These are phyloP conservation scores for Pyronema omphalodes DNA, from an alignment of 495 filamentous ascomycete genomes.

Conservation along the genomic window DNA sequence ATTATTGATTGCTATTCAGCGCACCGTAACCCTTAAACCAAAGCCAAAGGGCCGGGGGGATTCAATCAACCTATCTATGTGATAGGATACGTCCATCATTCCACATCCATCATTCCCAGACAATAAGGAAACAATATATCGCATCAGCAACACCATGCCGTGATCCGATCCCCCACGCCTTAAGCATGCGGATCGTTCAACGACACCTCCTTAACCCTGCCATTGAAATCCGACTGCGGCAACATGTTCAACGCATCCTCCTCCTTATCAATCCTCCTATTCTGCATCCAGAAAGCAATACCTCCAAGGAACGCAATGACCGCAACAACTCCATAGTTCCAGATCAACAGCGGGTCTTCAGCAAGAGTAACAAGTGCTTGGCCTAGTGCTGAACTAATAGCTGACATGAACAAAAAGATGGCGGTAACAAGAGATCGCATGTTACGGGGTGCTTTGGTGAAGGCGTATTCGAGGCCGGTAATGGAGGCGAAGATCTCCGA, in stretches of 20 bases:
- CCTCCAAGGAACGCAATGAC: conserved; percentile 43
- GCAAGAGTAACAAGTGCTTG: conserved; percentile 47
- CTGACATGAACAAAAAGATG: conserved; percentile 49
- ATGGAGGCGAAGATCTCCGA: conserved; percentile 56
- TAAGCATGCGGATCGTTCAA: too few relatives aligned
- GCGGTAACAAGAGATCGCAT: conserved; percentile 58
- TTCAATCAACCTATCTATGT: too few relatives aligned
- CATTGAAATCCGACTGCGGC: conserved; percentile 27
- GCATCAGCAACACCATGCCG: too few relatives aligned
- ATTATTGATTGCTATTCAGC: too few relatives aligned
- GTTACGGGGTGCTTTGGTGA: conserved; percentile 58
- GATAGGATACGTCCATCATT: too few relatives aligned
- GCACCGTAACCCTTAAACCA: too few relatives aligned
- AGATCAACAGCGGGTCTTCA: conserved; percentile 44
- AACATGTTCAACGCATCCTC: conserved; percentile 50
- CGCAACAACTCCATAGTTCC: conserved; percentile 45
- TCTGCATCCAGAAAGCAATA: conserved; percentile 42
- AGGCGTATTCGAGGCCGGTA: conserved; percentile 44
- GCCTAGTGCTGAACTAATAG: conserved; percentile 48
- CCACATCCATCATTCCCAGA: too few relatives aligned
- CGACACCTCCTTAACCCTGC: conserved; percentile 8
- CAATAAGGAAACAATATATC: too few relatives aligned
- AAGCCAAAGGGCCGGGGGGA: too few relatives aligned
- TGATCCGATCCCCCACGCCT: too few relatives aligned
- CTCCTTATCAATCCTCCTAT: conserved; percentile 38